Conservation (phyloP, 2,329 filamentous ascomycete species). For the Didymellaceae sp. region DNA sequence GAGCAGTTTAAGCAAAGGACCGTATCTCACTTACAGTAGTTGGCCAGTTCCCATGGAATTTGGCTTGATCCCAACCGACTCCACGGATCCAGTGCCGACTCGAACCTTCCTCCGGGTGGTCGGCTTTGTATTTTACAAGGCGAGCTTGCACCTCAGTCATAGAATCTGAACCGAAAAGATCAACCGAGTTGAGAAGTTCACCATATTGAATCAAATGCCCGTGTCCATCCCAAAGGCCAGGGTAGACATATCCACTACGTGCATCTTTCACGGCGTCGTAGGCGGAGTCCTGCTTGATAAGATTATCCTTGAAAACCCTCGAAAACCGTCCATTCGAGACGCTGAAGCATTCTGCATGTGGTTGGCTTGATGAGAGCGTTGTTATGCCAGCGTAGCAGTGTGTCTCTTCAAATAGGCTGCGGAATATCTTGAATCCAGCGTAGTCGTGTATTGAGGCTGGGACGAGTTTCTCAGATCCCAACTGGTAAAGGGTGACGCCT, state of each 20-base stretch:
- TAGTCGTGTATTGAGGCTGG: conserved; percentile 24
- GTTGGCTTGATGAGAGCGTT: conserved; percentile 50
- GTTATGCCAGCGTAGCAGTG: conserved; percentile 56
- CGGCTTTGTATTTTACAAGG: conserved; percentile 59
- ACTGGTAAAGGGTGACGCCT: conserved; percentile 38
- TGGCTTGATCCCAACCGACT: conserved; percentile 74
- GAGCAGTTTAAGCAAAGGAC: no score
- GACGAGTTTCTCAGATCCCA: conserved; percentile 28
- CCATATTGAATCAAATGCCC: conserved; percentile 71
- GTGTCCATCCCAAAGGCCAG: conserved; percentile 74
- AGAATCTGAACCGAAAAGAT: conserved; percentile 66
- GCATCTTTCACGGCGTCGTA: conserved; percentile 41
- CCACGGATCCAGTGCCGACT: conserved; percentile 68
- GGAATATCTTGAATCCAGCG: conserved; percentile 29
- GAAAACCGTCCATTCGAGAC: conserved; percentile 61
- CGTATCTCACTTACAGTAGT: conserved; percentile 38
- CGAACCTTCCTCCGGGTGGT: conserved; percentile 60
- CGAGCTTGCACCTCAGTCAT: conserved; percentile 62
- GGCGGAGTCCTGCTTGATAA: conserved; percentile 27
- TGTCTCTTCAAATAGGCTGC: conserved; percentile 36
- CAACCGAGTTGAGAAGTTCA: conserved; percentile 70
- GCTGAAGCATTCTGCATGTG: conserved; percentile 61
- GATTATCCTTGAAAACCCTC: conserved; percentile 51
- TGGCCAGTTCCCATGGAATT: conserved; percentile 67
- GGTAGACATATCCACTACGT: conserved; percentile 63